Evolutionary conservation across 176 grass and related monocot genomes (phyloP).

Genomic region (Melocanna baccifera): DNA sequence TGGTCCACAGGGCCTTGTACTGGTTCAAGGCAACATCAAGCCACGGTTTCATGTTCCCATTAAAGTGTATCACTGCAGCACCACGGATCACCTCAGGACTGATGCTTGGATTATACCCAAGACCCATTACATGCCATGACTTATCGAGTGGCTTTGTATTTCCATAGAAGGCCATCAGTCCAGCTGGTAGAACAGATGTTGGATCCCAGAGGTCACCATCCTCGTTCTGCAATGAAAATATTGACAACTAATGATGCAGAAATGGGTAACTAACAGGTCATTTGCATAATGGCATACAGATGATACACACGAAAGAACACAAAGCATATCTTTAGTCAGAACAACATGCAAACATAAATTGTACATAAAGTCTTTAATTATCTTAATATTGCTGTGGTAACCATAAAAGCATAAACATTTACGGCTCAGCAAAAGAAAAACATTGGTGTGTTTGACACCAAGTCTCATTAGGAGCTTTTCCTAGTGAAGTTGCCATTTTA

Average conservation of each 20-base stretch:
- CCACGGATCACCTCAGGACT: conserved; percentile 38
- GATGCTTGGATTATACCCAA: conserved; percentile 66
- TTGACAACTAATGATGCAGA: not conserved
- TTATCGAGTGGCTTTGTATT: conserved; percentile 58
- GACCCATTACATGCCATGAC: conserved; percentile 68
- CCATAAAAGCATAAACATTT: not conserved
- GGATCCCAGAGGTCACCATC: conserved; percentile 59
- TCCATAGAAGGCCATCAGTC: conserved; percentile 61
- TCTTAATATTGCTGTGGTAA: not conserved
- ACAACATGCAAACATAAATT: not conserved
- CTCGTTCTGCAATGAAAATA: conserved; percentile 51
- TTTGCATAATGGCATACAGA: not conserved
- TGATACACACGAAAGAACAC: not conserved
- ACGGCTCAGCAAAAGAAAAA: not conserved
- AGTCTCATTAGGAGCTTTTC: conserved; percentile 18
- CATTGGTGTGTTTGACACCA: not conserved
- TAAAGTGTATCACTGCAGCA: conserved; percentile 60
- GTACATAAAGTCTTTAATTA: not conserved
- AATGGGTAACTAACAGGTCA: not conserved
- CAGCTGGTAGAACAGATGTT: conserved; percentile 50
- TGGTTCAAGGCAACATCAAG: conserved; percentile 79
- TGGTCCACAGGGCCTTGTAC: conserved; percentile 79
- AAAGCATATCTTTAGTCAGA: not conserved
- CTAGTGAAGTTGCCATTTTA: not conserved
- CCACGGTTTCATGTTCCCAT: conserved; percentile 88